phyloP scores from a whole-genome alignment of 495 filamentous ascomycete species.

The Xylaria nigripes region DNA sequence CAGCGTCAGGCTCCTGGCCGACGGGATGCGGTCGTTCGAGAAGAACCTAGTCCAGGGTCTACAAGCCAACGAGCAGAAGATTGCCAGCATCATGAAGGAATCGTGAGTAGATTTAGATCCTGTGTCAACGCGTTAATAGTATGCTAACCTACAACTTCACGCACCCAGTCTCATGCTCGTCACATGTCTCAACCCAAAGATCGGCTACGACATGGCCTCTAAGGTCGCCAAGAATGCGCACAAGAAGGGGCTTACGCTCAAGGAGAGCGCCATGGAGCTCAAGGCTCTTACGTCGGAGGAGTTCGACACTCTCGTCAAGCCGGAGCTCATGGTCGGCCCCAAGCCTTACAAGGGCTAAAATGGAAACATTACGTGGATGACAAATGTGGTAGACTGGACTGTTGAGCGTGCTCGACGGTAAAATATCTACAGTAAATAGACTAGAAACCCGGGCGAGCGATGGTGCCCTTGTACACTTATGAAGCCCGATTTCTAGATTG shows the following conservation, averaged over 20 bases:
- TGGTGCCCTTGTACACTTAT: background rate
- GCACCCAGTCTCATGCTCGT: constrained; percentile 81
- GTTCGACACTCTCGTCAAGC: constrained; percentile 82
- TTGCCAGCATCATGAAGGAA: constrained; percentile 79
- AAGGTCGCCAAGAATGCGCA: constrained; percentile 99
- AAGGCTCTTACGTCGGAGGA: constrained; percentile 83
- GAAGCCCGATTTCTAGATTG: background rate
- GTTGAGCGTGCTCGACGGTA: background rate
- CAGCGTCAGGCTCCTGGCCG: constrained; percentile 74
- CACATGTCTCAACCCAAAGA: constrained; percentile 96
- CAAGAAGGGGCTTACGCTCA: constrained; percentile 92
- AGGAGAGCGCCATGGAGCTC: constrained; percentile 89
- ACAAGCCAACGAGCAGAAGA: constrained; percentile 86
- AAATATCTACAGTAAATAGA: too few relatives aligned
- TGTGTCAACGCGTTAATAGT: background rate
- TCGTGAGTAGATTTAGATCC: constrained; percentile 39
- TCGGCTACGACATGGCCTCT: constrained; percentile 95
- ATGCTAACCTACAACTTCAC: background rate
- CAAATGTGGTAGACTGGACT: background rate
- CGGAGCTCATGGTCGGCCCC: constrained; percentile 95
- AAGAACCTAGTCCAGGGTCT: constrained; percentile 84
- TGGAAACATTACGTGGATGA: background rate
- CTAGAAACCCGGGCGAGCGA: too few relatives aligned
- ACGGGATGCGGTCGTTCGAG: constrained; percentile 92
- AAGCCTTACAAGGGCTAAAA: constrained; percentile 44